Conservation (phyloP, 495 filamentous ascomycete genomes). For the Cladorrhinum samala region DNA sequence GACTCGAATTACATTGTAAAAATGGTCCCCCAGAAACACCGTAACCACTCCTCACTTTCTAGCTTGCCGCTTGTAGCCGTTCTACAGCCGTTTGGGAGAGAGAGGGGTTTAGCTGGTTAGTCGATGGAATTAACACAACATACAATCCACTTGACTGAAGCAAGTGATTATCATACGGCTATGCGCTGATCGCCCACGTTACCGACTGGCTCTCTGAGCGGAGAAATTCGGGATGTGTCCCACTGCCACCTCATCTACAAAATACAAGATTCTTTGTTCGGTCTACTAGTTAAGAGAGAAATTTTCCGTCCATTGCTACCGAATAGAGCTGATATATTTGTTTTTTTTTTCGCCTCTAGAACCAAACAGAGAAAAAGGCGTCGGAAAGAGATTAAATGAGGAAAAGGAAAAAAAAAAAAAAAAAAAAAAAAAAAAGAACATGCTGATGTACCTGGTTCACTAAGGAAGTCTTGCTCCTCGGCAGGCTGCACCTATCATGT, state of each 20-base stretch:
- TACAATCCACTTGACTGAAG: background rate
- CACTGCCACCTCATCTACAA: no score
- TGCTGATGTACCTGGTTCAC: conserved; percentile 6
- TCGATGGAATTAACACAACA: no score
- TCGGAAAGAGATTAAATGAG: background rate
- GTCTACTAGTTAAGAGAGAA: background rate
- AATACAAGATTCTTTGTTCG: no score
- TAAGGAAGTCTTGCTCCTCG: conserved; percentile 9
- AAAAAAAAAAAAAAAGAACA: conserved; percentile 24
- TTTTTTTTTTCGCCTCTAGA: background rate
- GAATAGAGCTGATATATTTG: background rate
- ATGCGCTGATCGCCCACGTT: background rate
- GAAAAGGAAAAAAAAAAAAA: no score
- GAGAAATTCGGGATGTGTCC: background rate
- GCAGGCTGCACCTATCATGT: no score
- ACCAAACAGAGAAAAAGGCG: background rate
- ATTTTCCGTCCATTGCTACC: background rate
- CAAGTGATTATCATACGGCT: background rate
- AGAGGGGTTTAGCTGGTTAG: background rate
- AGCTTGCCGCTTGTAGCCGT: background rate
- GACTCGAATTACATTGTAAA: no score
- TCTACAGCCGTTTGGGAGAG: background rate
- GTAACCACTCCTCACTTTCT: background rate
- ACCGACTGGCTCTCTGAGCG: background rate
- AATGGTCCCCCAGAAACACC: background rate